Evolutionary conservation across 176 grass and related monocot genomes (phyloP).

Genomic region (Leersia perrieri): DNA sequence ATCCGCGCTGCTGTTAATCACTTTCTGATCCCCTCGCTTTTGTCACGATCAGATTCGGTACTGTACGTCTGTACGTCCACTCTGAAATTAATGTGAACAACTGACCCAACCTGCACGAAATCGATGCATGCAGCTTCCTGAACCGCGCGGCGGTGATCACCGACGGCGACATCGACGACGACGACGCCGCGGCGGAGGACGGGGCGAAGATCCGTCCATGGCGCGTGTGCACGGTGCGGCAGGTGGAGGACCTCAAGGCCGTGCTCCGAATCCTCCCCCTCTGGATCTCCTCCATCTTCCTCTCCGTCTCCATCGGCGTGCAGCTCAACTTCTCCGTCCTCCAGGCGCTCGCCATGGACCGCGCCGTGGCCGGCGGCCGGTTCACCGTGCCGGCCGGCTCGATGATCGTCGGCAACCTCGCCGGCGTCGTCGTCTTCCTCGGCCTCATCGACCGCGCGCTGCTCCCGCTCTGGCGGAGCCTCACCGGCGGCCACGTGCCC

Average conservation of each 20-base stretch:
- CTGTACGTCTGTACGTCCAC: too few species aligned
- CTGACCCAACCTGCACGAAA: neutral
- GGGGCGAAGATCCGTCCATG: slow-evolving; percentile 35
- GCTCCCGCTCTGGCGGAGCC: slow-evolving; percentile 41
- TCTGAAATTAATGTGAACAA: too few species aligned
- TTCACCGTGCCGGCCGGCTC: slow-evolving; percentile 66
- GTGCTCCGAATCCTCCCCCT: slow-evolving; percentile 61
- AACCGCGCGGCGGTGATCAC: slow-evolving; percentile 68
- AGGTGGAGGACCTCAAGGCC: slow-evolving; percentile 73
- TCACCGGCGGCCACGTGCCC: slow-evolving; percentile 23
- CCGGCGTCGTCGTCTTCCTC: slow-evolving; percentile 36
- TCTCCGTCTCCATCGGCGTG: slow-evolving; percentile 54
- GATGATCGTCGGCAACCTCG: slow-evolving; percentile 28
- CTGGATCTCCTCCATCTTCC: slow-evolving; percentile 48
- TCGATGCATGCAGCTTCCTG: slow-evolving; percentile 55
- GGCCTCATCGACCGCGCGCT: slow-evolving; percentile 55
- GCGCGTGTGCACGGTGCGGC: slow-evolving; percentile 62
- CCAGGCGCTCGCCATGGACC: slow-evolving; percentile 78
- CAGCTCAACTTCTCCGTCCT: slow-evolving; percentile 64
- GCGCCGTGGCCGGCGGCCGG: slow-evolving; percentile 37
- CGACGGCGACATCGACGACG: slow-evolving; percentile 40
- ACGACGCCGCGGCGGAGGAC: neutral
- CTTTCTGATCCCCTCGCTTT: too few species aligned
- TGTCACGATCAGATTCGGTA: too few species aligned
- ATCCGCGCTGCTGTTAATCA: too few species aligned